A percentile compares a stretch with the other conserved stretches of the same genome.
Evolutionary conservation across 768 basidiomycete genomes (phyloP).

Genomic region (Lanmaoa pseudosensibilis): DNA sequence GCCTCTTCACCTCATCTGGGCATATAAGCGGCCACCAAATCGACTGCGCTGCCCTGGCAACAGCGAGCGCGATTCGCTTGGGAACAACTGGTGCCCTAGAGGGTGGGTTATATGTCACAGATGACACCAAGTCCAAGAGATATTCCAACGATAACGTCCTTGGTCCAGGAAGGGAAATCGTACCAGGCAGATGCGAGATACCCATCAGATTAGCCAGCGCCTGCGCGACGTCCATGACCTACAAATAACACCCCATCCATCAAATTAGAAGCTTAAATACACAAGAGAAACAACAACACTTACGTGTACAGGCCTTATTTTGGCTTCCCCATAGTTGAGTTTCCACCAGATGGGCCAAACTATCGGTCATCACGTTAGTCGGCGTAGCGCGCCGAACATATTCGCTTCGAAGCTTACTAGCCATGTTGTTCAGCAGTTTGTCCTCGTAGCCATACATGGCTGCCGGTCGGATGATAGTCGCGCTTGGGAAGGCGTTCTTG

Average conservation of each 20-base stretch:
- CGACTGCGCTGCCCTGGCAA: constrained; percentile 61
- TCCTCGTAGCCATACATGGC: constrained; percentile 95
- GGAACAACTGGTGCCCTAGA: constrained; percentile 76
- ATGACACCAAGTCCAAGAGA: constrained; percentile 72
- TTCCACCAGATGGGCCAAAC: constrained; percentile 95
- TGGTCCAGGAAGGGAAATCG: constrained; percentile 85
- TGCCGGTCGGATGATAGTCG: constrained; percentile 86
- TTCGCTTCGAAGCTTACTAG: constrained; percentile 54
- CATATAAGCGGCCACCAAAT: constrained; percentile 91
- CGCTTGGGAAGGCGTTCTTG: constrained; percentile 75
- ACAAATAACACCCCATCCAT: constrained; percentile 15
- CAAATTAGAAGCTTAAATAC: constrained; percentile 10
- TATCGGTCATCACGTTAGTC: constrained; percentile 13
- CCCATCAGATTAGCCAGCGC: constrained; percentile 77
- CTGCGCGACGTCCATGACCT: constrained; percentile 95
- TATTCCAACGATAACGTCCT: constrained; percentile 82
- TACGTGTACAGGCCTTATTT: constrained; percentile 90
- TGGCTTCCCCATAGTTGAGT: constrained; percentile 84
- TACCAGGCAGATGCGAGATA: constrained; percentile 60
- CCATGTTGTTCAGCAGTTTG: constrained; percentile 88
- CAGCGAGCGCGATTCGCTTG: constrained; percentile 60
- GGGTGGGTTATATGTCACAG: constrained; percentile 75
- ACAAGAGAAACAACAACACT: constrained; percentile 34
- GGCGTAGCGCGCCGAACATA: constrained; percentile 6
- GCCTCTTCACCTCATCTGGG: constrained; percentile 88